Evolutionary conservation across 768 basidiomycete genomes (phyloP).

Genomic region (Mycena kentingensis): DNA sequence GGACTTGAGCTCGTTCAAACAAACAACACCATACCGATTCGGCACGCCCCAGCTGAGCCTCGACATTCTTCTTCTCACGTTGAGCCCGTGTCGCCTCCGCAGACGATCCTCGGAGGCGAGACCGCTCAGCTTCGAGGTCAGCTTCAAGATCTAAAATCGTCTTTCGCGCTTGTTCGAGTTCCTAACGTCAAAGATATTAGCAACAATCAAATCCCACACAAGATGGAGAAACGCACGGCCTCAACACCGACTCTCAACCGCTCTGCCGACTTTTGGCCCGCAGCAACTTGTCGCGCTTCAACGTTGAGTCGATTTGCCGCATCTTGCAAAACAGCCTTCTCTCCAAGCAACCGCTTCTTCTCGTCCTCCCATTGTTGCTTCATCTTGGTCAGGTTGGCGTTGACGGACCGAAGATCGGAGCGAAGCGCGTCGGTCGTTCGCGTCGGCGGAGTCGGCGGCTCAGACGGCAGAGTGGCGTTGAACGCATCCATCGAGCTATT

Average conservation of each 20-base stretch:
- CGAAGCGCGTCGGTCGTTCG: conserved; percentile 67
- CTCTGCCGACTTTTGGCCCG: conserved; percentile 54
- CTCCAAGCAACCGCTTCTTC: conserved; percentile 59
- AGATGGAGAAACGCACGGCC: conserved; percentile 43
- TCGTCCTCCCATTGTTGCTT: conserved; percentile 74
- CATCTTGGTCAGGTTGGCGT: conserved; percentile 62
- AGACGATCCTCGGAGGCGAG: conserved; percentile 60
- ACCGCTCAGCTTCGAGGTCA: conserved; percentile 71
- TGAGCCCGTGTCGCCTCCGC: conserved; percentile 64
- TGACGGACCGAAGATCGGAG: conserved; percentile 60
- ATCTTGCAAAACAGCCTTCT: conserved; percentile 74
- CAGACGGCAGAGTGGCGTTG: conserved; percentile 45
- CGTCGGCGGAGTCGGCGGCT: conserved; percentile 70
- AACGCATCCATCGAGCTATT: conserved; percentile 57
- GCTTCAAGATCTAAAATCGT: conserved; percentile 70
- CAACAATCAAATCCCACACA: neutral
- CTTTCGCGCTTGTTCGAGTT: conserved; percentile 66
- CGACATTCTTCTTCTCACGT: conserved; percentile 65
- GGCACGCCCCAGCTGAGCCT: conserved; percentile 66
- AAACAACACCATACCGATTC: conserved; percentile 53
- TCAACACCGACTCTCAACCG: conserved; percentile 53
- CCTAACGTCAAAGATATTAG: conserved; percentile 46
- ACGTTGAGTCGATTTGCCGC: conserved; percentile 65
- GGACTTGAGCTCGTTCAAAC: neutral
- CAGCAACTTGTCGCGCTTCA: conserved; percentile 54